Conservation (phyloP, 495 filamentous ascomycete species). For the Apiosordaria backusii region DNA sequence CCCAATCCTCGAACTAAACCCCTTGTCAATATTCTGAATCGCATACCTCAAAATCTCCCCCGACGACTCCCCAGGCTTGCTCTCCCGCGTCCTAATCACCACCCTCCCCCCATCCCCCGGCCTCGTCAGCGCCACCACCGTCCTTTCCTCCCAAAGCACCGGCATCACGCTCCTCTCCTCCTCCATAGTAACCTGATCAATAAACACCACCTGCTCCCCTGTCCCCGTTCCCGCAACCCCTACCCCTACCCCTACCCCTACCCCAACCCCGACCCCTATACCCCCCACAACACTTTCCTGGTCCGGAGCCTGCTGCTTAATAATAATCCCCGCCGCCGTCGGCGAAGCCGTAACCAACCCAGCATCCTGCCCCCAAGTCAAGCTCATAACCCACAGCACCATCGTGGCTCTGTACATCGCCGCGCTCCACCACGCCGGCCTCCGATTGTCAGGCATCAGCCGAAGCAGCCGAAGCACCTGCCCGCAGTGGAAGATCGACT, state of each 20-base stretch:
- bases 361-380: neutral
- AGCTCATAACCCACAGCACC: conserved; percentile 48
- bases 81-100: conserved; percentile 14
- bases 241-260: neutral
- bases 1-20: conserved; percentile 37
- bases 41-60: conserved; percentile 42
- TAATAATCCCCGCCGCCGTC: conserved; percentile 31
- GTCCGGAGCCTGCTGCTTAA: conserved; percentile 19
- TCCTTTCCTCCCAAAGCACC: conserved; percentile 39
- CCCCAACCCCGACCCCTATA: conserved; percentile 20
- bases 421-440: conserved; percentile 53
- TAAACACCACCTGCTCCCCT: conserved; percentile 23
- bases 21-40: conserved; percentile 44
- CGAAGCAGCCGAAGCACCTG: conserved; percentile 54
- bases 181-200: conserved; percentile 41
- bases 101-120: conserved; percentile 29
- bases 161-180: conserved; percentile 32
- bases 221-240: conserved; percentile 24
- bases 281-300: conserved; percentile 14
- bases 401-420: conserved; percentile 52
- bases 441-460: conserved; percentile 39
- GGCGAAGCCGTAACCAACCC: conserved; percentile 20
- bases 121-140: conserved; percentile 36
- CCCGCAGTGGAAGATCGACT: conserved; percentile 58
- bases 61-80: conserved; percentile 29